Conservation (phyloP, 345 rosid genomes). For the Anastatica hierochuntica region DNA sequence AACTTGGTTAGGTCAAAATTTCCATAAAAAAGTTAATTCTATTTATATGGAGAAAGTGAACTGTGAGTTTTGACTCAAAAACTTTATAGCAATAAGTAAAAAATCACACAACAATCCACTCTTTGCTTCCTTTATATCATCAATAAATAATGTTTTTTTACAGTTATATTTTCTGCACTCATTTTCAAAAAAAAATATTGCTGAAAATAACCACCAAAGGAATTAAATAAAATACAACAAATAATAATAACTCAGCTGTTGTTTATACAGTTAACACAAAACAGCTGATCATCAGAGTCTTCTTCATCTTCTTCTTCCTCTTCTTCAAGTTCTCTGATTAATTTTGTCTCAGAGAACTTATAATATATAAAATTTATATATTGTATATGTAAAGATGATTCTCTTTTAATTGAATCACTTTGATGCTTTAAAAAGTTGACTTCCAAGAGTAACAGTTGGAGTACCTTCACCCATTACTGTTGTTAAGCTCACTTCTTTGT, state of each 20-base stretch:
- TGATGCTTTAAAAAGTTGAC: conserved; percentile 63
- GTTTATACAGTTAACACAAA: conserved; percentile 66
- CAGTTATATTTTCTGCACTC: conserved; percentile 34
- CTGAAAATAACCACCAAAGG: conserved; percentile 22
- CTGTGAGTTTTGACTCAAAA: too few relatives aligned
- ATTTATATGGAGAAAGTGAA: too few relatives aligned
- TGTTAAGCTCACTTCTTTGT: conserved; percentile 74
- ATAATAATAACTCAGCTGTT: conserved; percentile 50
- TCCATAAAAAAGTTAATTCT: too few relatives aligned
- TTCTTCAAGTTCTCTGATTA: conserved; percentile 24
- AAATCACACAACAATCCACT: conserved; percentile 22
- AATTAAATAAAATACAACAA: conserved; percentile 7
- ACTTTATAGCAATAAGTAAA: neutral
- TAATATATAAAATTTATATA: neutral
- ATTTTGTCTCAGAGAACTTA: conserved; percentile 8
- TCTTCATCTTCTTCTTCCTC: conserved; percentile 15
- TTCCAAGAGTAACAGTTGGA: conserved; percentile 73
- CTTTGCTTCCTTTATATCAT: conserved; percentile 25
- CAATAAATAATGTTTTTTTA: conserved; percentile 35
- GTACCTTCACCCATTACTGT: conserved; percentile 82
- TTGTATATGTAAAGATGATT: conserved; percentile 33
- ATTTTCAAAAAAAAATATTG: conserved; percentile 12
- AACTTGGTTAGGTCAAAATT: too few relatives aligned
- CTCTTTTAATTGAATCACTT: conserved; percentile 21
- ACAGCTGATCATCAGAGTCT: conserved; percentile 55